Evolutionary conservation across 2,329 filamentous ascomycete species (phyloP), one percentile per base, ranked within the genome.

Genomic region (Hypomyces perniciosus): DNA sequence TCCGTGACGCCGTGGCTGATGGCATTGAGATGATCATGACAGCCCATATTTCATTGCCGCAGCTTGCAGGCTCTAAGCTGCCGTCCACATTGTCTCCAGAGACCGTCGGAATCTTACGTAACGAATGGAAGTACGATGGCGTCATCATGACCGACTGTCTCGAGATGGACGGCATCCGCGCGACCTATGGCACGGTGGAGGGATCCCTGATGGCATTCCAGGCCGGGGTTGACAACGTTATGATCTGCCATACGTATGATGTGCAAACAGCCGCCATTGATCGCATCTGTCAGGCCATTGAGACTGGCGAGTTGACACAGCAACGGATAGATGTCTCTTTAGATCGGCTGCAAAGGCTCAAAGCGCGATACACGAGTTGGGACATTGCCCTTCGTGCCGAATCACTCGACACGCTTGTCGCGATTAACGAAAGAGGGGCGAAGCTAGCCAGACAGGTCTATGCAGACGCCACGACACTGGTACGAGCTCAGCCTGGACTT

Each of bases 21-120:
- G 57, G 51, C 37, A 57, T 62, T 37, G 60, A 62, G 51, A 61
- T 61, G 59, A 48, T 62, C 48, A 62, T 62, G 60, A 62, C 59
- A 9, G 60, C 60, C 34, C 60, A 62, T 50, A 62, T 61, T 26
- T 58, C 60, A 2, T 43, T 62, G 8, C 60, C 60, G 12, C 51
- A 56, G 51, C 31, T 61, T 7, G 50, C 51, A 2, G 55, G 55
- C n/a, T 54, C 56, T 12, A 41, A 55, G 3, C 41, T 56, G 8
- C 60, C 60, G 2, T 53, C 60, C 8, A 62, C 60, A 1, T 38
- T 62, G 13, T 61, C 60, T 5, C 44, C 59, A n/a, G 53, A 62
- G 13, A 55, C 54, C 1, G 53, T 62, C 7, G 31, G 44, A 6
- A 61, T 62, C 10, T 46, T 62, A 10, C 54, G 59, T 38, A 39